These are phyloP conservation scores for Arachnomyces sp. DNA, from an alignment of 2,329 filamentous ascomycete species.

Conservation along the genomic window DNA sequence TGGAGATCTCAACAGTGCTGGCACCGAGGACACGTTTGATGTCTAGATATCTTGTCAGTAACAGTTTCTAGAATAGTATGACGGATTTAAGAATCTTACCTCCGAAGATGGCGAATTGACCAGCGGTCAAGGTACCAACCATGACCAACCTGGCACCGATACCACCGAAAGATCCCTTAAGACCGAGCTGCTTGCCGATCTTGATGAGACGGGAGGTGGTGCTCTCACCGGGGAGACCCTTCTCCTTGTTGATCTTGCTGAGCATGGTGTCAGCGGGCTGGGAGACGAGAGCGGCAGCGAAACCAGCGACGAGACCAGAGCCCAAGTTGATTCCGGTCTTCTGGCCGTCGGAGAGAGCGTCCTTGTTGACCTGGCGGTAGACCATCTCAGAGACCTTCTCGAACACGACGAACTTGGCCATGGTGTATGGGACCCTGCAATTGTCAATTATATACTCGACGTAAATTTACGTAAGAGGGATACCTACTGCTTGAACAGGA, in stretches of 20 bases:
- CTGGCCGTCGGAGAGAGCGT: constrained; percentile 54
- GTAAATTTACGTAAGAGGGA: constrained; percentile 5
- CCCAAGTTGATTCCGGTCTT: constrained; percentile 78
- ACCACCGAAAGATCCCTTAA: constrained; percentile 70
- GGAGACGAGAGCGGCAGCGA: constrained; percentile 77
- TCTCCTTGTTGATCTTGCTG: constrained; percentile 93
- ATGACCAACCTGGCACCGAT: constrained; percentile 72
- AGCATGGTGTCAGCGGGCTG: constrained; percentile 92
- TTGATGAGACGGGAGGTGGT: constrained; percentile 74
- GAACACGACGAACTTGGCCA: constrained; percentile 91
- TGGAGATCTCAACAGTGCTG: constrained; percentile 64
- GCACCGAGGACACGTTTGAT: constrained; percentile 63
- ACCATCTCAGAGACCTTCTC: constrained; percentile 74
- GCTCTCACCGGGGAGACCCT: constrained; percentile 77
- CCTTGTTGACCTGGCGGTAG: constrained; percentile 64
- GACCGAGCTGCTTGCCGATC: constrained; percentile 77
- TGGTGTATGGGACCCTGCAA: constrained; percentile 75
- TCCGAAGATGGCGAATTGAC: constrained; percentile 86
- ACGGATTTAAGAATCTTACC: constrained; percentile 19
- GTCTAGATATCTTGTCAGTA: constrained; percentile 25
- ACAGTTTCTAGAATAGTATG: not conserved
- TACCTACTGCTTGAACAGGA: constrained; percentile 71
- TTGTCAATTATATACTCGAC: constrained; percentile 10
- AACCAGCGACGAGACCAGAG: constrained; percentile 76
- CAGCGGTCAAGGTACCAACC: constrained; percentile 66